Conservation (phyloP, 805 yeast genomes). For the Ogataea nonfermentans region DNA sequence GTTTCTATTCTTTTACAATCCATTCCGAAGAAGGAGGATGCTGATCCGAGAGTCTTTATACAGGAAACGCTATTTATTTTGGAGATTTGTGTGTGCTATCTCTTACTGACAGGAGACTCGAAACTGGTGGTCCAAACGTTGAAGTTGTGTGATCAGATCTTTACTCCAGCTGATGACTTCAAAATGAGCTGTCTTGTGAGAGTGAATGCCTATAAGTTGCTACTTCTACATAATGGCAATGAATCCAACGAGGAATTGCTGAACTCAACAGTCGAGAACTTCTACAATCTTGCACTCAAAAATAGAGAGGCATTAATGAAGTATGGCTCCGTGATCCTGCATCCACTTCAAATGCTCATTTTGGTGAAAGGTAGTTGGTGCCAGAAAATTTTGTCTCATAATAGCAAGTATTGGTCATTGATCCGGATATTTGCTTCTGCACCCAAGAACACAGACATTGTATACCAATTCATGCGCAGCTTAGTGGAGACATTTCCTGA, state of each 20-base stretch:
- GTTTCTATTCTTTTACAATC: conserved; percentile 35
- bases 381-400: conserved; percentile 34
- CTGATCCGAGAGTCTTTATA: conserved; percentile 26
- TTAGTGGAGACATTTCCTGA: conserved; percentile 34
- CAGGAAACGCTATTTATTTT: conserved; percentile 32
- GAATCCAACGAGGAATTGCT: conserved; percentile 21
- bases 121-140: conserved; percentile 24
- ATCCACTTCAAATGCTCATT: conserved; percentile 49
- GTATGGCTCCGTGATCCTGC: conserved; percentile 44
- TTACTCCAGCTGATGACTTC: conserved; percentile 26
- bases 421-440: conserved; percentile 45
- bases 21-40: conserved; percentile 35
- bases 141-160: conserved; percentile 23
- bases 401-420: conserved; percentile 48
- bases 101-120: conserved; percentile 29
- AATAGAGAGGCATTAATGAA: conserved; percentile 42
- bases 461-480: conserved; percentile 48
- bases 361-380: conserved; percentile 45
- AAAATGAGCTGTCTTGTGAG: conserved; percentile 37
- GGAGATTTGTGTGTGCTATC: conserved; percentile 33
- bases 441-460: conserved; percentile 38
- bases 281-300: conserved; percentile 22
- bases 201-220: conserved; percentile 49
- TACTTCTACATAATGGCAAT: conserved; percentile 41
- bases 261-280: conserved; percentile 26